phyloP scores from a whole-genome alignment of 495 filamentous ascomycete genomes.

The Tuber magnatum region DNA sequence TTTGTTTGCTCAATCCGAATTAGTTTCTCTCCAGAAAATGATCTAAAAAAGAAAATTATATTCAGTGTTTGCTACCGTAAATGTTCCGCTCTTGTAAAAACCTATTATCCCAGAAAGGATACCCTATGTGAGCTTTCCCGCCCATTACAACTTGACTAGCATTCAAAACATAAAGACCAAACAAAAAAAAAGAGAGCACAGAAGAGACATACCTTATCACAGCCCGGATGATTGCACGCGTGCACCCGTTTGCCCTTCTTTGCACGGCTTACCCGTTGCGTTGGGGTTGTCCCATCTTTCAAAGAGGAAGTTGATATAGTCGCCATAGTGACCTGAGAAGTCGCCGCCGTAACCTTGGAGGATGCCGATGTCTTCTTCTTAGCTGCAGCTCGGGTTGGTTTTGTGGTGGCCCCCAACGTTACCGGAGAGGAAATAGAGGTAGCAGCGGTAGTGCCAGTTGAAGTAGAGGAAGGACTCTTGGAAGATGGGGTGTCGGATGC shows the following conservation, averaged over 20 bases:
- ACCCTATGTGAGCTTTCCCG: slow-evolving; percentile 26
- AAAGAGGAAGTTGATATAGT: slow-evolving; percentile 32
- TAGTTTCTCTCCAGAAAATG: slow-evolving; percentile 8
- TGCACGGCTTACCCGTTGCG: slow-evolving; percentile 40
- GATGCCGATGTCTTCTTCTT: slow-evolving; percentile 31
- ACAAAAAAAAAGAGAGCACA: slow-evolving; percentile 5
- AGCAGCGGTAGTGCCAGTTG: slow-evolving; percentile 35
- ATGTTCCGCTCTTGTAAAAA: slow-evolving; percentile 42
- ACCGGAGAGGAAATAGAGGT: slow-evolving; percentile 34
- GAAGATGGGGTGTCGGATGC: slow-evolving; percentile 32
- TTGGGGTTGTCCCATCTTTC: slow-evolving; percentile 39
- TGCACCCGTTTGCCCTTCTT: slow-evolving; percentile 42
- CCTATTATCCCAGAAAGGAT: slow-evolving; percentile 14
- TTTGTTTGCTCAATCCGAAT: slow-evolving; percentile 12
- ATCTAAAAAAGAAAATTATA: slow-evolving; percentile 1
- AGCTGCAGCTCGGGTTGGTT: slow-evolving; percentile 33
- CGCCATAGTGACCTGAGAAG: slow-evolving; percentile 27
- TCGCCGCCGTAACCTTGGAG: slow-evolving; percentile 26
- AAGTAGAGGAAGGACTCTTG: slow-evolving; percentile 34
- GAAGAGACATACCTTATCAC: slow-evolving; percentile 36
- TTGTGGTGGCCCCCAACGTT: slow-evolving; percentile 38
- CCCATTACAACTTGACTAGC: slow-evolving; percentile 3
- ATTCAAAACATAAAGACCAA: slow-evolving; percentile 13
- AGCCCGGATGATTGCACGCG: slow-evolving; percentile 39
- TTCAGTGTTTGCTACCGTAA: slow-evolving; percentile 30